Conservation (phyloP, 2,329 filamentous ascomycete genomes). For the Ophiostoma ulmi region DNA sequence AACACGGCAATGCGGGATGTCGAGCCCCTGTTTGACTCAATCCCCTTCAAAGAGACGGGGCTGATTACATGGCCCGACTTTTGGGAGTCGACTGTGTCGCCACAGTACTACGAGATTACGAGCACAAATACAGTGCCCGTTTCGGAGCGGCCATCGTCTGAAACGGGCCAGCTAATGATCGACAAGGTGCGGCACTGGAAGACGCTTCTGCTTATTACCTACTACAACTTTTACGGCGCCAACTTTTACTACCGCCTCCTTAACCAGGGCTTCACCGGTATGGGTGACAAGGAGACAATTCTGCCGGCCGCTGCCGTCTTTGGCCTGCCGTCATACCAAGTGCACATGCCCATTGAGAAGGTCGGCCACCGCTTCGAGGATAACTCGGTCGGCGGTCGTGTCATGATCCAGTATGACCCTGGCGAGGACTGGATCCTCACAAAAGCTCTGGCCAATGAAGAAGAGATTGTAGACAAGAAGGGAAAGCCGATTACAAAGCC, state of each 20-base stretch:
- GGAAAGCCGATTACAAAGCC: background rate
- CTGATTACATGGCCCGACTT: constrained; percentile 56
- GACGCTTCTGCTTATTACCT: constrained; percentile 45
- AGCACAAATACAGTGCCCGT: constrained; percentile 33
- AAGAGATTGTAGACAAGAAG: background rate
- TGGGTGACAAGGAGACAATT: constrained; percentile 49
- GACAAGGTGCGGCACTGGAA: constrained; percentile 44
- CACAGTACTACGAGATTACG: constrained; percentile 43
- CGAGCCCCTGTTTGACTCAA: constrained; percentile 42
- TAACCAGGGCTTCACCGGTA: constrained; percentile 41
- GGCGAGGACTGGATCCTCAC: constrained; percentile 30
- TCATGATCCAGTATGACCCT: constrained; percentile 33
- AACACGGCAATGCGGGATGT: constrained; percentile 43
- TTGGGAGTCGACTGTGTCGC: constrained; percentile 41
- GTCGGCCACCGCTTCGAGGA: constrained; percentile 35
- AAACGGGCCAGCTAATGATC: constrained; percentile 45
- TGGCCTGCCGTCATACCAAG: constrained; percentile 38
- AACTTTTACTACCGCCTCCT: constrained; percentile 46
- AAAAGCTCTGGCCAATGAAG: background rate
- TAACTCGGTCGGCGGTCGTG: constrained; percentile 29
- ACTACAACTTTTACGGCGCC: constrained; percentile 53
- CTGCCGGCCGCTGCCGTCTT: constrained; percentile 41
- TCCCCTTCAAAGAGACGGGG: constrained; percentile 48
- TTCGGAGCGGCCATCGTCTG: constrained; percentile 36
- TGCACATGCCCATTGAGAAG: constrained; percentile 33